Percentiles rank a stretch among this genome's conserved stretches.
phyloP scores from a whole-genome alignment of 352 stramenopile genomes.

The Globisporangium apiculatum region DNA sequence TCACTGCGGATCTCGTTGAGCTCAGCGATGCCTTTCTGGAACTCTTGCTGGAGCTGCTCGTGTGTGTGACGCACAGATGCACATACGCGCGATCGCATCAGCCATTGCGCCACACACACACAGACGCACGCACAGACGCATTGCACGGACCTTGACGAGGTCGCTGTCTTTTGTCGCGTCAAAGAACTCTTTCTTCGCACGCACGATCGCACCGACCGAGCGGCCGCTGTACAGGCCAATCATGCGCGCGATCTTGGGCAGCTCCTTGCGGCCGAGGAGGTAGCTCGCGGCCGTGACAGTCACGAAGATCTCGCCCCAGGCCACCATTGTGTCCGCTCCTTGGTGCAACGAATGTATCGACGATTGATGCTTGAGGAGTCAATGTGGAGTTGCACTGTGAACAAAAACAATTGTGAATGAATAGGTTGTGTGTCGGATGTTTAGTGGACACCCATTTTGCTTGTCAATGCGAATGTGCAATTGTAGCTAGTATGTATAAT shows the following conservation, averaged over 20 bases:
- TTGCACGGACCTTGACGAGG: constrained; percentile 44
- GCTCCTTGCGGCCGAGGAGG: constrained; percentile 58
- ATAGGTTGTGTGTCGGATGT: too few relatives aligned
- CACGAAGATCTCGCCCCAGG: constrained; percentile 59
- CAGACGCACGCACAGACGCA: background rate
- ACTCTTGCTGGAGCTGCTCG: constrained; percentile 54
- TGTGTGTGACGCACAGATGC: background rate
- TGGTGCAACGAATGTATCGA: too few relatives aligned
- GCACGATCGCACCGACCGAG: constrained; percentile 58
- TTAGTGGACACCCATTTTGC: too few relatives aligned
- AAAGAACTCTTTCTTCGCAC: constrained; percentile 81
- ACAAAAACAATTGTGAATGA: too few relatives aligned
- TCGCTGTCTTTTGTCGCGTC: constrained; percentile 76
- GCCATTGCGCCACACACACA: background rate
- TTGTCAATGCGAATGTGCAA: too few relatives aligned
- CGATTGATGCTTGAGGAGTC: too few relatives aligned
- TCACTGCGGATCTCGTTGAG: constrained; percentile 76
- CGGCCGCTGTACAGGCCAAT: constrained; percentile 53
- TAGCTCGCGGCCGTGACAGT: constrained; percentile 60
- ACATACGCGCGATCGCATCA: background rate
- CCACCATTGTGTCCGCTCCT: constrained; percentile 32
- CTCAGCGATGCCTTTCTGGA: constrained; percentile 72
- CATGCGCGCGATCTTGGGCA: constrained; percentile 61
- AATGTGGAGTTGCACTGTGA: too few relatives aligned
- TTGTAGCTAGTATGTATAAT: too few relatives aligned